Percentiles rank a stretch among this genome's conserved stretches.
phyloP scores from a whole-genome alignment of 2,329 filamentous ascomycete genomes.

The Epichloe bromicola region DNA sequence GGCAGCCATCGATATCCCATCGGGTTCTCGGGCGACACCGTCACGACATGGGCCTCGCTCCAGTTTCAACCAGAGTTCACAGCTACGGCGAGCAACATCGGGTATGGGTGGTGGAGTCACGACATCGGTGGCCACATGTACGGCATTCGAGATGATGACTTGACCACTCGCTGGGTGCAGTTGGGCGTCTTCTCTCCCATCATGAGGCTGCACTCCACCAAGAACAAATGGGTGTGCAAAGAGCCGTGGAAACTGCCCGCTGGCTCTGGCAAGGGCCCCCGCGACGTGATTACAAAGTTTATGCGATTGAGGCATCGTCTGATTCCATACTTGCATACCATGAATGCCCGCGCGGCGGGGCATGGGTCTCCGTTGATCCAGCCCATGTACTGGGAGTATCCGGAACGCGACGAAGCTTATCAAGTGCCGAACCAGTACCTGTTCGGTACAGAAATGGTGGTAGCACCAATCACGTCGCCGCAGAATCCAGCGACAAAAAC shows the following conservation, averaged over 20 bases:
- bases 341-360: slow-evolving; percentile 33
- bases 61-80: slow-evolving; percentile 56
- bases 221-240: slow-evolving; percentile 44
- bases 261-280: slow-evolving; percentile 30
- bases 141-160: slow-evolving; percentile 43
- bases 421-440: slow-evolving; percentile 42
- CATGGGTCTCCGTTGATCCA: slow-evolving; percentile 40
- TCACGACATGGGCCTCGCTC: slow-evolving; percentile 47
- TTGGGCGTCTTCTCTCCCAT: slow-evolving; percentile 49
- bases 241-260: slow-evolving; percentile 41
- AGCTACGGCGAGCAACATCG: slow-evolving; percentile 51
- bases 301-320: slow-evolving; percentile 43
- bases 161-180: slow-evolving; percentile 48
- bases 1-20: slow-evolving; percentile 52
- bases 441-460: slow-evolving; percentile 44
- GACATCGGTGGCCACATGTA: slow-evolving; percentile 52
- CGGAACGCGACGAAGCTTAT: slow-evolving; percentile 40
- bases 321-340: slow-evolving; percentile 47
- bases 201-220: slow-evolving; percentile 45
- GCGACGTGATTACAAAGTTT: slow-evolving; percentile 32
- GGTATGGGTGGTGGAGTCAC: slow-evolving; percentile 57
- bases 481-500: slow-evolving; percentile 32
- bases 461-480: slow-evolving; percentile 42
- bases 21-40: slow-evolving; percentile 50
- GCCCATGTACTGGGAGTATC: slow-evolving; percentile 51